Percentiles rank a stretch among this genome's conserved stretches.
Evolutionary conservation across 192 early-diverging fungal genomes (phyloP).

Genomic region (Phlyctochytrium bullatum): DNA sequence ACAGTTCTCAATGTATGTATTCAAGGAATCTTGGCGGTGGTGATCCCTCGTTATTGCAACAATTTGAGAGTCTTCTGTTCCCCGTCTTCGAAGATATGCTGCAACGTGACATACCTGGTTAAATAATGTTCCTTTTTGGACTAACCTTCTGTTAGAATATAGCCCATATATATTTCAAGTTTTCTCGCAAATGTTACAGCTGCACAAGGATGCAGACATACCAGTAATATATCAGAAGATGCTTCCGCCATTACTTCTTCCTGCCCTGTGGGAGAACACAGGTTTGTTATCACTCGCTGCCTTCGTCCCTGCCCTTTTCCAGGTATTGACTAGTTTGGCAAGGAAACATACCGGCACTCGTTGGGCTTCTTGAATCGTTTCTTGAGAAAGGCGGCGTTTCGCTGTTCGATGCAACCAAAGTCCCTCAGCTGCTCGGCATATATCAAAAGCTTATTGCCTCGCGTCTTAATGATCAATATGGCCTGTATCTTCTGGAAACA

Average conservation of each 20-base stretch:
- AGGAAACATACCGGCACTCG: slow-evolving; percentile 94
- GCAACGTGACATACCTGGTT: slow-evolving; percentile 70
- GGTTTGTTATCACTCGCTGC: slow-evolving; percentile 35
- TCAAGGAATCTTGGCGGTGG: slow-evolving; percentile 76
- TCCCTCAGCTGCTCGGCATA: slow-evolving; percentile 87
- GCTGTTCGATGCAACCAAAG: slow-evolving; percentile 66
- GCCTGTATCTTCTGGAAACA: slow-evolving; percentile 74
- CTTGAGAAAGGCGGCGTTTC: slow-evolving; percentile 68
- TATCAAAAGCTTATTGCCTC: slow-evolving; percentile 89
- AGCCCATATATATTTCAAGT: slow-evolving; percentile 98
- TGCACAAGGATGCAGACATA: slow-evolving; percentile 65
- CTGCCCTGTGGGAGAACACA: slow-evolving; percentile 82
- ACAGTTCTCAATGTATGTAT: slow-evolving; percentile 7
- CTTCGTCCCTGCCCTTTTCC: not conserved
- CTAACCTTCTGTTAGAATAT: slow-evolving; percentile 59
- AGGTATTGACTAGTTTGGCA: too few relatives aligned
- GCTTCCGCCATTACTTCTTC: slow-evolving; percentile 76
- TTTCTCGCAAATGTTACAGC: slow-evolving; percentile 79
- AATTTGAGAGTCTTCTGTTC: slow-evolving; percentile 87
- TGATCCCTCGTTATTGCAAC: slow-evolving; percentile 61
- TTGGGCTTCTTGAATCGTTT: slow-evolving; percentile 83
- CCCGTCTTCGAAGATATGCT: slow-evolving; percentile 87
- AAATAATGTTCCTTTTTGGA: not conserved
- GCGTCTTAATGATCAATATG: slow-evolving; percentile 80
- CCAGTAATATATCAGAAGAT: slow-evolving; percentile 71